These are phyloP conservation scores for Helichrysum umbraculigerum DNA, from an alignment of 129 eudicot genomes.

Conservation along the genomic window DNA sequence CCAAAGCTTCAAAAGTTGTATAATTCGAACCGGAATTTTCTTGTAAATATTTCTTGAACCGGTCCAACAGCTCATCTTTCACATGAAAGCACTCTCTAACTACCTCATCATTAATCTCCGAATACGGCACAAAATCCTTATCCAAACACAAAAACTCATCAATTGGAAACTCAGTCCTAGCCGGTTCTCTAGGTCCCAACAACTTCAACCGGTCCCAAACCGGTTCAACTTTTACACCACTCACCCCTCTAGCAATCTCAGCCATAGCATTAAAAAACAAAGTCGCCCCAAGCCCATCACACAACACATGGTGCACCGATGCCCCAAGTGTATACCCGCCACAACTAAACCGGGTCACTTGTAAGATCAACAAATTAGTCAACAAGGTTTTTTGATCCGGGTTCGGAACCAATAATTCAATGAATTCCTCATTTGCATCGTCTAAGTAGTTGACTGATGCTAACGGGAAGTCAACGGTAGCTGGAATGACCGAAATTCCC, in stretches of 20 bases:
- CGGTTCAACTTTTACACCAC: slow-evolving; percentile 47
- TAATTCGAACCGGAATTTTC: slow-evolving; percentile 60
- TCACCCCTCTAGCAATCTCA: slow-evolving; percentile 62
- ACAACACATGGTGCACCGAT: slow-evolving; percentile 58
- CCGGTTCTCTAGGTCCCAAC: slow-evolving; percentile 74
- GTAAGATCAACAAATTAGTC: slow-evolving; percentile 48
- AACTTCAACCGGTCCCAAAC: slow-evolving; percentile 65
- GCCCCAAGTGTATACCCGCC: slow-evolving; percentile 79
- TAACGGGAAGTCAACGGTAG: slow-evolving; percentile 43
- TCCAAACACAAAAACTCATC: slow-evolving; percentile 50
- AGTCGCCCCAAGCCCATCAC: slow-evolving; percentile 76
- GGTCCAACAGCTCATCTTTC: slow-evolving; percentile 72
- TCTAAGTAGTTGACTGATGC: slow-evolving; percentile 42
- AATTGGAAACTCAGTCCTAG: slow-evolving; percentile 47
- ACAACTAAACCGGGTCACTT: slow-evolving; percentile 61
- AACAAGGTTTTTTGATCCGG: slow-evolving; percentile 42
- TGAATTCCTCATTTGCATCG: slow-evolving; percentile 37
- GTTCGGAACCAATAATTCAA: slow-evolving; percentile 56
- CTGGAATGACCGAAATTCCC: slow-evolving; percentile 55
- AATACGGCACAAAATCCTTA: slow-evolving; percentile 46
- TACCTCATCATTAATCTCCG: slow-evolving; percentile 40
- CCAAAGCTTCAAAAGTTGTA: slow-evolving; percentile 85
- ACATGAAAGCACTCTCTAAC: slow-evolving; percentile 47
- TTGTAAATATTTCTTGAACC: slow-evolving; percentile 44
- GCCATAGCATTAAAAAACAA: slow-evolving; percentile 67